These are phyloP conservation scores for Pleurotus tuber-regium DNA, from an alignment of 768 basidiomycete species.

Conservation along the genomic window DNA sequence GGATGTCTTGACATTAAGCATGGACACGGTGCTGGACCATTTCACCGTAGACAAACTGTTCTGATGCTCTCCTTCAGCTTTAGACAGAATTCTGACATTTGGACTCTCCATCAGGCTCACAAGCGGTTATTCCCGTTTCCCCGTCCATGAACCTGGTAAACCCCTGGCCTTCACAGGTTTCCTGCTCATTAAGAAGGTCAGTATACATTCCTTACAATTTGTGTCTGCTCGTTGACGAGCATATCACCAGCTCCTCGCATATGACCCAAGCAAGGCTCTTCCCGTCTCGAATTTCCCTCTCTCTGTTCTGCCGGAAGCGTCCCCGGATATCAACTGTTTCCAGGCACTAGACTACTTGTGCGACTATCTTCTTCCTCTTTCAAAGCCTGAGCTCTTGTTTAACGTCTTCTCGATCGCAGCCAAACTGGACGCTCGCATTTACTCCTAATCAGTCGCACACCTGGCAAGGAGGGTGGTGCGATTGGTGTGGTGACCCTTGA, in stretches of 20 bases:
- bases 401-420: slow-evolving; percentile 34
- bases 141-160: slow-evolving; percentile 74
- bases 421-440: slow-evolving; percentile 96
- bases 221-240: not conserved
- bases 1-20: slow-evolving; percentile 81
- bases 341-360: slow-evolving; percentile 94
- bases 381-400: not conserved
- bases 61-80: no score
- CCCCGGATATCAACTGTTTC: slow-evolving; percentile 87
- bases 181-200: slow-evolving; percentile 80
- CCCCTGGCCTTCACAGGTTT: slow-evolving; percentile 75
- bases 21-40: slow-evolving; percentile 79
- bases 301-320: slow-evolving; percentile 86
- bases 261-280: slow-evolving; percentile 79
- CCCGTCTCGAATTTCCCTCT: slow-evolving; percentile 76
- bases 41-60: slow-evolving; percentile 73
- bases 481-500: slow-evolving; percentile 91
- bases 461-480: slow-evolving; percentile 79
- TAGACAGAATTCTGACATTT: slow-evolving; percentile 9
- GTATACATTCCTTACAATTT: not conserved
- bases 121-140: slow-evolving; percentile 93
- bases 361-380: no score
- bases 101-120: slow-evolving; percentile 38
- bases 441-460: slow-evolving; percentile 78
- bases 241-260: slow-evolving; percentile 65